A percentile compares a stretch with the other conserved stretches of the same genome.
Conservation (phyloP, 441 rosid genomes). For the Corymbia calophylla region DNA sequence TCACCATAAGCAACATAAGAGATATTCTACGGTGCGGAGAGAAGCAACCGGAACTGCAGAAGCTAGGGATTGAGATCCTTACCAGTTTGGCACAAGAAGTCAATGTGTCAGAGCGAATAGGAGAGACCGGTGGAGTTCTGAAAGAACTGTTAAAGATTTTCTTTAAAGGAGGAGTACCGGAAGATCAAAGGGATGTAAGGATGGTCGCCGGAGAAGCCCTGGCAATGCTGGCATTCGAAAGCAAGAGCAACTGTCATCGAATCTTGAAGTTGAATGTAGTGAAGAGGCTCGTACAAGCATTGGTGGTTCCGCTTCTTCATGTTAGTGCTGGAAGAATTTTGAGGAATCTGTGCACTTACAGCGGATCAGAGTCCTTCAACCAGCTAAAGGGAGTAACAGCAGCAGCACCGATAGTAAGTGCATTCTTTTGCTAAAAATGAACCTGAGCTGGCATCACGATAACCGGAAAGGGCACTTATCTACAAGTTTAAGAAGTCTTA, state of each 20-base stretch:
- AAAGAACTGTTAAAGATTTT: slow-evolving; percentile 76
- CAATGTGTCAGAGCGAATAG: slow-evolving; percentile 74
- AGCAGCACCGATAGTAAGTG: slow-evolving; percentile 67
- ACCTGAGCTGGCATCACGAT: neutral
- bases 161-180: slow-evolving; percentile 31
- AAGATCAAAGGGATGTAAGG: slow-evolving; percentile 36
- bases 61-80: slow-evolving; percentile 59
- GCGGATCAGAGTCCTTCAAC: slow-evolving; percentile 40
- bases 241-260: slow-evolving; percentile 60
- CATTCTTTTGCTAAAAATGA: neutral
- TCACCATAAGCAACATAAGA: slow-evolving; percentile 76
- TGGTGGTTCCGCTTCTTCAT: slow-evolving; percentile 43
- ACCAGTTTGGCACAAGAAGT: slow-evolving; percentile 64
- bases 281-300: slow-evolving; percentile 42
- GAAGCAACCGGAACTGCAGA: slow-evolving; percentile 57
- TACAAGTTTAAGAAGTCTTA: neutral
- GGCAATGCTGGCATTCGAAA: slow-evolving; percentile 78
- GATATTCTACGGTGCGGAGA: slow-evolving; percentile 61
- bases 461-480: neutral
- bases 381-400: slow-evolving; percentile 35
- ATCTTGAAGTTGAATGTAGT: slow-evolving; percentile 48
- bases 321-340: slow-evolving; percentile 75
- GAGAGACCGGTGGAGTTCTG: slow-evolving; percentile 78
- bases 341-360: slow-evolving; percentile 54
- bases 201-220: slow-evolving; percentile 88